Percentiles rank a stretch among this genome's conserved stretches.
Evolutionary conservation across 371 early-diverging fungal species (phyloP).

Genomic region (Apophysomyces elegans): DNA sequence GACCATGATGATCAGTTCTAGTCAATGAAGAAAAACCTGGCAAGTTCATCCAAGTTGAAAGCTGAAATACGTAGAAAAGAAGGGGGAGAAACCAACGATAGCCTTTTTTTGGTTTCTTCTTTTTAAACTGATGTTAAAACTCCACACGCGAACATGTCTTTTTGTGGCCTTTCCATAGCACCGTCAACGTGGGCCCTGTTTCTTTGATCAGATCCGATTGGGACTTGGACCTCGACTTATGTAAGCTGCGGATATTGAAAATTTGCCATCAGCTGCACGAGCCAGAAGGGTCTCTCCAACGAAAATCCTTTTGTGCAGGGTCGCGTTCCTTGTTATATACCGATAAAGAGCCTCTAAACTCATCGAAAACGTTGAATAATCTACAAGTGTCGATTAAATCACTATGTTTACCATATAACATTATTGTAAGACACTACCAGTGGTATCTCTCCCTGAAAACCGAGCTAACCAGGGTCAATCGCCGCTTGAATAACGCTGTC

Average conservation of each 20-base stretch:
- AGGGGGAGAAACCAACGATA: not conserved
- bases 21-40: not conserved
- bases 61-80: not conserved
- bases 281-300: not conserved
- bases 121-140: not conserved
- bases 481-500: too few relatives aligned
- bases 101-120: not conserved
- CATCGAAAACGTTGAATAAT: too few relatives aligned
- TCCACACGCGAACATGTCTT: not conserved
- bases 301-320: too few relatives aligned
- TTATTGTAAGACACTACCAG: too few relatives aligned
- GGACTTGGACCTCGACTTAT: not conserved
- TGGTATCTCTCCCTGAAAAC: too few relatives aligned
- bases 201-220: not conserved
- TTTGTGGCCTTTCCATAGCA: not conserved
- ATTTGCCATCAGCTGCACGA: not conserved
- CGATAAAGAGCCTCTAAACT: too few relatives aligned
- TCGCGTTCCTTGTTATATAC: too few relatives aligned
- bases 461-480: too few relatives aligned
- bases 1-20: not conserved
- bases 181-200: constrained; percentile 4
- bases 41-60: not conserved
- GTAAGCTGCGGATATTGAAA: not conserved
- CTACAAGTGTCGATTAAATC: too few relatives aligned
- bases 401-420: too few relatives aligned